Evolutionary conservation across 1,284 basidiomycete genomes (phyloP).

Genomic region (Porodaedalea pini): DNA sequence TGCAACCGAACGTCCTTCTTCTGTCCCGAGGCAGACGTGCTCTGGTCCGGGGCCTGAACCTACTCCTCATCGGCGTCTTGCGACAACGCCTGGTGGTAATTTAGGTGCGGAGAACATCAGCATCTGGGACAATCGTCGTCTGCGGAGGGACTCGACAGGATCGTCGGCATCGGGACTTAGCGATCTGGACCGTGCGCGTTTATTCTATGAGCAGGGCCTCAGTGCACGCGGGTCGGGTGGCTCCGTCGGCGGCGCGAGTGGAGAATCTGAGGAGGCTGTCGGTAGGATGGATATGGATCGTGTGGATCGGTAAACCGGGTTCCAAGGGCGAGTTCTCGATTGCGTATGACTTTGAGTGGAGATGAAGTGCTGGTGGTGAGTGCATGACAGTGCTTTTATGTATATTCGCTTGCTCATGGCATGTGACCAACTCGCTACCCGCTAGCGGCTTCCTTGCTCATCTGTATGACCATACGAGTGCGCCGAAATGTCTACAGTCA

Average conservation of each 20-base stretch:
- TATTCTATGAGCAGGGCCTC: slow-evolving; percentile 12
- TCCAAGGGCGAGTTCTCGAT: no score
- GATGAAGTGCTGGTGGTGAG: not conserved
- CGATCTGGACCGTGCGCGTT: slow-evolving; percentile 1
- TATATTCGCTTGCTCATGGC: not conserved
- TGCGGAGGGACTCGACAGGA: slow-evolving; percentile 10
- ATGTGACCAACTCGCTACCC: no score
- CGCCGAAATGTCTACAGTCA: no score
- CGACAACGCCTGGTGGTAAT: slow-evolving; percentile 6
- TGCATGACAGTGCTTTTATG: not conserved
- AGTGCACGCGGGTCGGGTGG: slow-evolving; percentile 21
- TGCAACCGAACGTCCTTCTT: slow-evolving; percentile 2
- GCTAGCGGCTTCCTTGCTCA: no score
- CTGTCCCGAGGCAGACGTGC: not conserved
- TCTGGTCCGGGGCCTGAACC: not conserved
- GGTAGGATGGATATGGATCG: slow-evolving; percentile 28
- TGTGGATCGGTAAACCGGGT: not conserved
- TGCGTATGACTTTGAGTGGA: no score
- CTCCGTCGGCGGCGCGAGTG: slow-evolving; percentile 30
- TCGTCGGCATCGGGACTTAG: slow-evolving; percentile 9
- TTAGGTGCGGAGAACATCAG: slow-evolving; percentile 8
- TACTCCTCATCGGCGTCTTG: slow-evolving; percentile 1
- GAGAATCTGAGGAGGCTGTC: slow-evolving; percentile 33
- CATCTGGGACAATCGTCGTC: slow-evolving; percentile 16
- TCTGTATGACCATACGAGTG: not conserved